Percentiles rank a stretch among this genome's conserved stretches.
Evolutionary conservation across 192 early-diverging fungal genomes (phyloP).

Genomic region (Entomortierella lignicola): DNA sequence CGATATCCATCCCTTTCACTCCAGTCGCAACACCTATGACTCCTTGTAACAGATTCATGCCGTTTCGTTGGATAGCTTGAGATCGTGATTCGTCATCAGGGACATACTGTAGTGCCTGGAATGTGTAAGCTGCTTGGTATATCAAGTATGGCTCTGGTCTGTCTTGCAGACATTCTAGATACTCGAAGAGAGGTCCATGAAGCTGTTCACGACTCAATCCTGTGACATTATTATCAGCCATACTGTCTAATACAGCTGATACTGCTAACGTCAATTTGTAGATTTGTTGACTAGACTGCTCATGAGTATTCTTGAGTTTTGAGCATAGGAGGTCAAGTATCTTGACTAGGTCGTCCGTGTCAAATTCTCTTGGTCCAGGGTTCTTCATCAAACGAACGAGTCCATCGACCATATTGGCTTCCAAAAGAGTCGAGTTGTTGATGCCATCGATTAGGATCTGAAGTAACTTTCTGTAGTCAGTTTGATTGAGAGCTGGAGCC

Average conservation of each 20-base stretch:
- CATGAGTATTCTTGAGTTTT: background rate
- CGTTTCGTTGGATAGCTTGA: background rate
- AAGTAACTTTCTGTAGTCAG: background rate
- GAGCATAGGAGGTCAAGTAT: background rate
- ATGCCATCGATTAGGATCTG: background rate
- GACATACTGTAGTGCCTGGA: constrained; percentile 15
- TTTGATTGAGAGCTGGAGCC: background rate
- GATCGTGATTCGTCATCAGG: constrained; percentile 8
- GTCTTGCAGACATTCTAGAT: background rate
- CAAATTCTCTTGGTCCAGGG: background rate
- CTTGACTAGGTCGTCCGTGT: constrained; percentile 7
- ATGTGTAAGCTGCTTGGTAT: constrained; percentile 14
- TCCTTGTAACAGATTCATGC: background rate
- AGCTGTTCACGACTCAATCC: background rate
- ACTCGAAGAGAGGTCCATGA: background rate
- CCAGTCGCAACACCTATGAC: background rate
- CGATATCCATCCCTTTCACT: constrained; percentile 5
- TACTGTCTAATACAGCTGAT: constrained; percentile 2
- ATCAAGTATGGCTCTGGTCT: constrained; percentile 2
- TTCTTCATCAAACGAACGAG: background rate
- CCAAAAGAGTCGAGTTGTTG: background rate
- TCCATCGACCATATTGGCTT: background rate
- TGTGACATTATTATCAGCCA: constrained; percentile 4
- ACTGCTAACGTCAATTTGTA: constrained; percentile 4
- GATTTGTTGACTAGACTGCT: background rate